Evolutionary conservation across 2,329 filamentous ascomycete species (phyloP).

Genomic region (Epichloe brachyelytri): DNA sequence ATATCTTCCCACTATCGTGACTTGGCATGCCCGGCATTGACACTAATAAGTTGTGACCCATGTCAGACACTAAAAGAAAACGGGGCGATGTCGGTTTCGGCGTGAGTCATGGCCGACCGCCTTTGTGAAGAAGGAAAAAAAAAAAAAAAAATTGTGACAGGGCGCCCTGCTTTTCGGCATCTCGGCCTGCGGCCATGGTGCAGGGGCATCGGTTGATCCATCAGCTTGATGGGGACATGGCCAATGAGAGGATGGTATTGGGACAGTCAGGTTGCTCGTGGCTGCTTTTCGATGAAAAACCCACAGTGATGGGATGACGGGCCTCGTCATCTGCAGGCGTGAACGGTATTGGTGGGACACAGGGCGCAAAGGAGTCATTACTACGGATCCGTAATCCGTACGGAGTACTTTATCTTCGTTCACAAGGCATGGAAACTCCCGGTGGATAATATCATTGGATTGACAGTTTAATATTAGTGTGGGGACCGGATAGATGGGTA

Average conservation of each 20-base stretch:
- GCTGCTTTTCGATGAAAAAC: neutral
- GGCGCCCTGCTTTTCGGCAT: conserved; percentile 9
- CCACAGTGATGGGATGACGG: no score
- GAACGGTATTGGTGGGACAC: no score
- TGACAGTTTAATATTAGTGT: no score
- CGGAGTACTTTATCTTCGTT: no score
- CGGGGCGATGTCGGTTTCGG: conserved; percentile 2
- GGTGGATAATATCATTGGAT: no score
- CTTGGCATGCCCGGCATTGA: neutral
- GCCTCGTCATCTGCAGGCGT: no score
- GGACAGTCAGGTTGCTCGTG: neutral
- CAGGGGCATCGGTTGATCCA: neutral
- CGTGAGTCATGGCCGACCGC: conserved; percentile 1
- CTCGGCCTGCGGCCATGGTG: neutral
- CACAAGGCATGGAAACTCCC: no score
- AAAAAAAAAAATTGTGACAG: conserved; percentile 3
- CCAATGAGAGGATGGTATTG: no score
- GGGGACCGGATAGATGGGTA: no score
- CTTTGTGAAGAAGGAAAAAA: neutral
- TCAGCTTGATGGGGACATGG: neutral
- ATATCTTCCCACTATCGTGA: neutral
- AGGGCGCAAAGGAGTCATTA: no score
- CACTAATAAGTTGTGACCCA: no score
- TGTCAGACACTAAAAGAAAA: neutral
- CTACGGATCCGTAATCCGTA: no score